Evolutionary conservation across 2,329 filamentous ascomycete genomes (phyloP), one percentile per base, ranked within the genome.

Genomic region (Xylaria polymorpha): DNA sequence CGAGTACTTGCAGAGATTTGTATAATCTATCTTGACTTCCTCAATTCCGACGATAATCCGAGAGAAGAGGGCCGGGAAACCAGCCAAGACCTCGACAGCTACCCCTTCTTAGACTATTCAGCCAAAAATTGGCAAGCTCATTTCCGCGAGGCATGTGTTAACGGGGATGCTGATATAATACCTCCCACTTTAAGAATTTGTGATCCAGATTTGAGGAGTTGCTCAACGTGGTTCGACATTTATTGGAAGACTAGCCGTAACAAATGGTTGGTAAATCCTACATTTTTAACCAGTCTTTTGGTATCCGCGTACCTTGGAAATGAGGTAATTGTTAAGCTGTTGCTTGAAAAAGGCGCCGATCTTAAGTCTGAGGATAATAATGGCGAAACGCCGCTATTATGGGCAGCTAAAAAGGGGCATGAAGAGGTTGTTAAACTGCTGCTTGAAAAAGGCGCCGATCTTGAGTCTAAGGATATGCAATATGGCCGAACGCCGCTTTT

Each of bases 1-100:
- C 44, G n/a, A 9, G 32, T 43, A 9, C 58, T 71, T 41, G 59
- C 59, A 22, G 35, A 60, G 12, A n/a, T 57, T 32, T 71, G 68
- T 15, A 29, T 68, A 2, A 25, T 22, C 15, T 71, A 63, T 41
- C 58, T 71, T 22, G 41, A 62, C n/a, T 51, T 62, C 22, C 22
- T 65, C 32, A 60, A 68, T 41, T 22, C 4, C 4, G 43, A 53
- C 2, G 22, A 10, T 14, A 48, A 10, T 37, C 35, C 32, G 2
- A 25, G 12, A 25, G 7, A 48, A 37, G 41, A 14, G 35, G 14
- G 9, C 20, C 2, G 1, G 5, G 8, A 12, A 18, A 22, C 8
- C 2, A 1, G 15, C 3, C 1, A 14, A n/a, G 7, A 4, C 32
- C 10, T 18, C 14, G 18, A 35, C 4, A 25, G 18, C n/a, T 55